Evolutionary conservation across 768 basidiomycete genomes (phyloP).

Genomic region (Mycena crocata): DNA sequence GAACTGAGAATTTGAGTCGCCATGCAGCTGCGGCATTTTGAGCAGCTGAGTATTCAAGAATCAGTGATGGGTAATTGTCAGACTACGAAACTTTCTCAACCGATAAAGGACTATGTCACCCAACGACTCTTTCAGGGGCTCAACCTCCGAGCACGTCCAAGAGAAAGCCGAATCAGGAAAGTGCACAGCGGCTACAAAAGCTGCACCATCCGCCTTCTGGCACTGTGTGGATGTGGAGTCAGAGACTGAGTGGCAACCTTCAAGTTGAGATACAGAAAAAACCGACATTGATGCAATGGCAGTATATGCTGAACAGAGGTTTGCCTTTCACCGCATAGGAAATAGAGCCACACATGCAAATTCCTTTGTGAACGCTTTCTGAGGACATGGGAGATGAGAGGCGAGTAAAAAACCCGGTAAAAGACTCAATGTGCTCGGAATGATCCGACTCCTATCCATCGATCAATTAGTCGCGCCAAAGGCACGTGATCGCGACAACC

Average conservation of each 20-base stretch:
- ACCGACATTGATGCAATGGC: constrained; percentile 29
- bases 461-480: neutral
- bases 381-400: constrained; percentile 10
- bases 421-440: no score
- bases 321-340: constrained; percentile 22
- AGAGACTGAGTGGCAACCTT: no score
- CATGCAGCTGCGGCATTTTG: constrained; percentile 26
- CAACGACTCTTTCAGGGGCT: constrained; percentile 16
- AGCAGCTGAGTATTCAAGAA: no score
- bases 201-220: constrained; percentile 31
- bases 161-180: constrained; percentile 27
- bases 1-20: constrained; percentile 12
- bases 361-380: constrained; percentile 19
- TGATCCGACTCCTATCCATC: neutral
- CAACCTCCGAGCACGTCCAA: constrained; percentile 14
- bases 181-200: constrained; percentile 29
- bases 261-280: no score
- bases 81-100: no score
- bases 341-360: constrained; percentile 28
- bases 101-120: constrained; percentile 15
- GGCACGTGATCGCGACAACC: neutral
- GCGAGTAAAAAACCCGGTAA: neutral
- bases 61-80: no score
- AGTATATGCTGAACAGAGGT: constrained; percentile 32
- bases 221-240: constrained; percentile 15